Base-by-base conservation (phyloP, 805 yeast genomes). In the Ogataea parapolymorpha region DNA sequence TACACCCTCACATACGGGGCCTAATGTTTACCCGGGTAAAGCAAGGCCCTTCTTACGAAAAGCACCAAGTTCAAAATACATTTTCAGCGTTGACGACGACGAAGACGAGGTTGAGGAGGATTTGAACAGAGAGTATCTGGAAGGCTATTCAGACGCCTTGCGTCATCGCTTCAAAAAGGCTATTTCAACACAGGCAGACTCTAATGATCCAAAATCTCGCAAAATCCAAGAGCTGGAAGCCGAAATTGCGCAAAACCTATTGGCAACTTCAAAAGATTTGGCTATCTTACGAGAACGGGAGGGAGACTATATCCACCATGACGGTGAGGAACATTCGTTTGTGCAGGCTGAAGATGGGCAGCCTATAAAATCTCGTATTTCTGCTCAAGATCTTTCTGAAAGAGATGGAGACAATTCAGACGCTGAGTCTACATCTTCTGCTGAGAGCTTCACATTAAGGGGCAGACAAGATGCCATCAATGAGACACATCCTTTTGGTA, bases 391-490 rank as follows among this genome's bases (percentile, higher is more conserved):
- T 1, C 39, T 45, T n/a, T 16, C 41, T 1, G 54, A 46, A 17
- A 35, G 47, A 23, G 40, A 40, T n/a, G 41, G 18, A 14, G 70
- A 60, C 16, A 66, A 53, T 26, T 62, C 58, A 8, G 75, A 72
- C 18, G 65, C 42, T 22, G 59, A 50, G 2, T 49, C 75, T 5
- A 42, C 59, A 2, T 59, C 74, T 1, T 79, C 95, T 0, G 59
- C 77, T 20, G 97, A 91, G 61, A 84, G 95, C 5, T 82, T 85
- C 59, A 93, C 96, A 4, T 71, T 91, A 40, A 73, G 93, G 45
- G 96, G 90, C 52, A 80, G 97, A 50, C 99, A 93, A 63, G 90
- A 86, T 53, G 99, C 99, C 12, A 93, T 93, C 59, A 93, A 93
- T 59, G 81, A 85, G 38, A 89, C 97, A 4, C 99, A 93, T 68